phyloP scores from a whole-genome alignment of 169 alveolate species.

The Plasmodium adleri region DNA sequence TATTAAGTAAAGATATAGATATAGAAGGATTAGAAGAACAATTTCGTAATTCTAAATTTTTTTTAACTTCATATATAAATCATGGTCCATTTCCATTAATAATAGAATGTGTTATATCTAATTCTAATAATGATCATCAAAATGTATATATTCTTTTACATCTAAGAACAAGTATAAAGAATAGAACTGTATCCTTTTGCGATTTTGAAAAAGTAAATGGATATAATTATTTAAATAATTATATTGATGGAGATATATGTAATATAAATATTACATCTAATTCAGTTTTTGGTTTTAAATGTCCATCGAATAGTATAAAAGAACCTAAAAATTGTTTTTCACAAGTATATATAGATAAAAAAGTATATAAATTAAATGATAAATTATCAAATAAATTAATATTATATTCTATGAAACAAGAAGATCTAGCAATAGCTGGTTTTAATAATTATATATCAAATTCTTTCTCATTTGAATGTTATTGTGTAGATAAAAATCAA shows the following conservation, averaged over 20 bases:
- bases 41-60: slow-evolving; percentile 22
- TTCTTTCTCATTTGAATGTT: slow-evolving; percentile 36
- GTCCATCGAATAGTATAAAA: slow-evolving; percentile 33
- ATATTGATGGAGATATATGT: slow-evolving; percentile 26
- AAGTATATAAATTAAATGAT: neutral
- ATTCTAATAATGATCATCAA: neutral
- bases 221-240: slow-evolving; percentile 35
- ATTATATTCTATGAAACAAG: slow-evolving; percentile 20
- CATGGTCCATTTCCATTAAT: slow-evolving; percentile 57
- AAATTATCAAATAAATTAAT: slow-evolving; percentile 8
- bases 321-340: slow-evolving; percentile 39
- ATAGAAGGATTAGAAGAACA: slow-evolving; percentile 5
- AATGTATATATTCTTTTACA: slow-evolving; percentile 23
- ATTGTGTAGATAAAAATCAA: slow-evolving; percentile 18
- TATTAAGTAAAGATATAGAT: slow-evolving; percentile 27
- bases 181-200: slow-evolving; percentile 22
- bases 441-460: slow-evolving; percentile 10
- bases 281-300: slow-evolving; percentile 44
- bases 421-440: slow-evolving; percentile 30
- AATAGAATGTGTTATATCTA: slow-evolving; percentile 31
- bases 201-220: slow-evolving; percentile 20
- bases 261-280: slow-evolving; percentile 12
- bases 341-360: slow-evolving; percentile 12
- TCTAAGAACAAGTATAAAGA: slow-evolving; percentile 16
- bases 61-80: slow-evolving; percentile 37